phyloP scores from a whole-genome alignment of 2,329 filamentous ascomycete genomes.

The Bimuria novae-zelandiae region DNA sequence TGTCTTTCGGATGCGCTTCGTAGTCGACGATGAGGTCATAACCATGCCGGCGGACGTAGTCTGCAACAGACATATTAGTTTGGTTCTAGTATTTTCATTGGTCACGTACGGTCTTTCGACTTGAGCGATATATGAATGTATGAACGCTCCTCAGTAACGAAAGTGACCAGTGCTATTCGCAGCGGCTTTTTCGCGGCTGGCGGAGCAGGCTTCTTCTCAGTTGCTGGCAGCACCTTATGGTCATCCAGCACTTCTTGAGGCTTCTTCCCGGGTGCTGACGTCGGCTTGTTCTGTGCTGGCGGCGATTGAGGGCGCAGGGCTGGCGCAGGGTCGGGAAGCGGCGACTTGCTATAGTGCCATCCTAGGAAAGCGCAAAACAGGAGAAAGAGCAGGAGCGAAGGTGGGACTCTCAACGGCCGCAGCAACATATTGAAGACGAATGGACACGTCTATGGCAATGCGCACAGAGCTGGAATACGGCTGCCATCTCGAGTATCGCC shows the following conservation, averaged over 20 bases:
- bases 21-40: constrained; percentile 49
- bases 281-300: background rate
- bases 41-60: constrained; percentile 47
- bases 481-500: constrained; percentile 13
- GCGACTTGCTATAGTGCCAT: constrained; percentile 35
- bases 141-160: constrained; percentile 43
- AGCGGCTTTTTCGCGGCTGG: constrained; percentile 19
- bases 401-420: constrained; percentile 29
- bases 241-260: background rate
- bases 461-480: background rate
- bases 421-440: constrained; percentile 29
- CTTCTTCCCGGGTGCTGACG: background rate
- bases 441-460: background rate
- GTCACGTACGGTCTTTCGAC: constrained; percentile 43
- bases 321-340: constrained; percentile 17
- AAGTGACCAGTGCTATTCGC: constrained; percentile 43
- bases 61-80: too few species aligned
- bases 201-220: background rate
- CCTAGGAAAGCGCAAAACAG: constrained; percentile 37
- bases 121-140: constrained; percentile 44
- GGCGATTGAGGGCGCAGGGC: background rate
- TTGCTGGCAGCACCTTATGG: background rate
- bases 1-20: constrained; percentile 36
- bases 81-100: background rate
- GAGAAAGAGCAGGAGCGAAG: constrained; percentile 30